phyloP scores from a whole-genome alignment of 495 filamentous ascomycete genomes.

The Lasiosphaeria hispida region DNA sequence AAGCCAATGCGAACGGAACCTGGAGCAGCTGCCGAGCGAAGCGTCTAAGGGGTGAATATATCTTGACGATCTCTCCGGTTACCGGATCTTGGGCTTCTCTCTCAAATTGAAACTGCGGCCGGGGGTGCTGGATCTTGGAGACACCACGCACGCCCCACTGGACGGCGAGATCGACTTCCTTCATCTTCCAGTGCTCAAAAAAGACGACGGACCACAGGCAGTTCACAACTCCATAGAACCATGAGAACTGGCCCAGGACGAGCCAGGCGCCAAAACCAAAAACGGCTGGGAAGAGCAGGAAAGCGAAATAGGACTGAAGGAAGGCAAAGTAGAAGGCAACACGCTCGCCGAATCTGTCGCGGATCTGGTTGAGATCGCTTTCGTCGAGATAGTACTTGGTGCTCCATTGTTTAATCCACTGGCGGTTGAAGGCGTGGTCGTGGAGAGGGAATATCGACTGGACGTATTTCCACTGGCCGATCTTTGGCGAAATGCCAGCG shows the following conservation, averaged over 20 bases:
- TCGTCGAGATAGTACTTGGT: slow-evolving; percentile 73
- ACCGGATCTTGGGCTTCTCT: slow-evolving; percentile 71
- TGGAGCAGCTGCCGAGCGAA: slow-evolving; percentile 78
- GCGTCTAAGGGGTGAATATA: slow-evolving; percentile 77
- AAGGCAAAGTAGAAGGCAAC: slow-evolving; percentile 98
- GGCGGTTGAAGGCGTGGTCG: slow-evolving; percentile 80
- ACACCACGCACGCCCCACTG: slow-evolving; percentile 91
- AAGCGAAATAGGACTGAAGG: slow-evolving; percentile 85
- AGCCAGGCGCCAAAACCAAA: slow-evolving; percentile 82
- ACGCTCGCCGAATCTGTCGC: slow-evolving; percentile 88
- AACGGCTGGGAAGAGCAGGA: slow-evolving; percentile 77
- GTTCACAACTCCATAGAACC: slow-evolving; percentile 77
- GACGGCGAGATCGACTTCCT: slow-evolving; percentile 85
- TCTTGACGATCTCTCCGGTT: slow-evolving; percentile 76
- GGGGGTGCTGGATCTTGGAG: slow-evolving; percentile 71
- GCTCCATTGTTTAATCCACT: slow-evolving; percentile 88
- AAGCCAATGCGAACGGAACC: slow-evolving; percentile 80
- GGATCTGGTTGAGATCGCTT: slow-evolving; percentile 77
- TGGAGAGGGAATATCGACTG: slow-evolving; percentile 85
- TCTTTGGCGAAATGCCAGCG: slow-evolving; percentile 80
- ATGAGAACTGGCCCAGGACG: slow-evolving; percentile 78
- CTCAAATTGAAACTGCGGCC: slow-evolving; percentile 77
- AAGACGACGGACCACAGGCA: slow-evolving; percentile 87
- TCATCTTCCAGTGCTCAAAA: slow-evolving; percentile 94
- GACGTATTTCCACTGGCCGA: slow-evolving; percentile 83